A percentile compares a stretch with the other conserved stretches of the same genome.
phyloP scores from a whole-genome alignment of 2,329 filamentous ascomycete genomes.

The Venturia pyrina region DNA sequence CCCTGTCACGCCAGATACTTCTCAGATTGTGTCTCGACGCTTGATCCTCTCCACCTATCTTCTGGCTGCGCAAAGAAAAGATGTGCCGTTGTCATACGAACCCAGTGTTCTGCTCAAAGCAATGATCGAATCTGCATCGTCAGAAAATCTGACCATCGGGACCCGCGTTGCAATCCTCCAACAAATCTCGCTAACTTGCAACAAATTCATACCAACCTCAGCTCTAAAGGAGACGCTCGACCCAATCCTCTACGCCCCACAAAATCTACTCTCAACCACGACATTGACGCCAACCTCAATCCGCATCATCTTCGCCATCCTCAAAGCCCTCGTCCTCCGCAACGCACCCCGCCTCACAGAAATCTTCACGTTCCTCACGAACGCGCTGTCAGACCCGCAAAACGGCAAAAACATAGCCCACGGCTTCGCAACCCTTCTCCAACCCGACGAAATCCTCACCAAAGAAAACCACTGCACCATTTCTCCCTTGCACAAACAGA shows the following conservation, averaged over 20 bases:
- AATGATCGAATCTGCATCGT: conserved; percentile 29
- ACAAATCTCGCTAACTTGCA: conserved; percentile 37
- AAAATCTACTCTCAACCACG: conserved; percentile 22
- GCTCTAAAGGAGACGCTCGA: conserved; percentile 30
- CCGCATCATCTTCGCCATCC: conserved; percentile 48
- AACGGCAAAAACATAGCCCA: conserved; percentile 44
- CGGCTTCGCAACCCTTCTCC: conserved; percentile 49
- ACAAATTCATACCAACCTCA: conserved; percentile 36
- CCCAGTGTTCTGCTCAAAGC: conserved; percentile 23
- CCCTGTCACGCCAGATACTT: conserved; percentile 23
- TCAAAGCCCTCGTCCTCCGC: conserved; percentile 51
- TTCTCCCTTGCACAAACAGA: conserved; percentile 53
- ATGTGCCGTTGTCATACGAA: conserved; percentile 24
- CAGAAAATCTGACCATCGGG: conserved; percentile 19
- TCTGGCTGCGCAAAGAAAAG: conserved; percentile 38
- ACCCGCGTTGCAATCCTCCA: conserved; percentile 28
- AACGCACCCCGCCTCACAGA: conserved; percentile 35
- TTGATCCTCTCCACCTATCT: conserved; percentile 49
- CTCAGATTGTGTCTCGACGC: conserved; percentile 30
- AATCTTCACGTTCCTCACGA: conserved; percentile 36
- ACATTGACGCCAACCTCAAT: conserved; percentile 29
- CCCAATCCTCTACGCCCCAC: conserved; percentile 24
- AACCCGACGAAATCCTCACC: conserved; percentile 50
- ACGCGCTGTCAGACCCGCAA: conserved; percentile 37
- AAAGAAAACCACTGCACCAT: conserved; percentile 52